Evolutionary conservation across 768 basidiomycete genomes (phyloP).

Genomic region (Suillus bovinus): DNA sequence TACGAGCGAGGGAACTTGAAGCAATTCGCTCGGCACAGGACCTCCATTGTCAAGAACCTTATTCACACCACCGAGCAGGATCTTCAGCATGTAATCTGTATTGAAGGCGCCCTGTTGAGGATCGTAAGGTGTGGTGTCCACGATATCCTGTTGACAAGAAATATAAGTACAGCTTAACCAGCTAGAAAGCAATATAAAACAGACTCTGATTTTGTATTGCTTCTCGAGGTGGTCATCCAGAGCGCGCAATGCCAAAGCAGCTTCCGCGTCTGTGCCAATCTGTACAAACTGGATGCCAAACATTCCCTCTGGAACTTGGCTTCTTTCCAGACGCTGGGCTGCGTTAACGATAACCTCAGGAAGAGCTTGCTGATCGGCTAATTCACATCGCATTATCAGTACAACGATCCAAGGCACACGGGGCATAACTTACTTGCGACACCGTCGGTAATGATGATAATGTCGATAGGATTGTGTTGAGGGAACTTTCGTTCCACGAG

Average conservation of each 20-base stretch:
- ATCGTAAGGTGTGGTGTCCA: slow-evolving; percentile 38
- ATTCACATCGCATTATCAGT: neutral
- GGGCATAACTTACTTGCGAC: slow-evolving; percentile 31
- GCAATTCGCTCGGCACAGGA: slow-evolving; percentile 8
- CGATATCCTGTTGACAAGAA: slow-evolving; percentile 34
- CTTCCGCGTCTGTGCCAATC: slow-evolving; percentile 31
- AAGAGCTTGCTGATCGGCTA: slow-evolving; percentile 18
- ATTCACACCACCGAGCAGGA: slow-evolving; percentile 9
- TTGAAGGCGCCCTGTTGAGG: slow-evolving; percentile 11
- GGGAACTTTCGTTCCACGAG: slow-evolving; percentile 15
- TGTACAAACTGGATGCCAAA: slow-evolving; percentile 41
- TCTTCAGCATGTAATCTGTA: slow-evolving; percentile 12
- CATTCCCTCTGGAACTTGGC: slow-evolving; percentile 30
- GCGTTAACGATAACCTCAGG: slow-evolving; percentile 24
- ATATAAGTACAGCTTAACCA: neutral
- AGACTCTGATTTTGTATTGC: slow-evolving; percentile 6
- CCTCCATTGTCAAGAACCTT: slow-evolving; percentile 12
- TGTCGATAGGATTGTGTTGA: slow-evolving; percentile 21
- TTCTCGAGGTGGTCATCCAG: slow-evolving; percentile 32
- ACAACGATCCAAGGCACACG: neutral
- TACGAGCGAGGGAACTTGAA: slow-evolving; percentile 12
- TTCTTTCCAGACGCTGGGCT: slow-evolving; percentile 32
- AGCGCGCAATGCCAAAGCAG: slow-evolving; percentile 33
- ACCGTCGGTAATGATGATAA: slow-evolving; percentile 30
- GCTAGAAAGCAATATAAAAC: neutral